Evolutionary conservation across 2,329 filamentous ascomycete genomes (phyloP).

Genomic region (Fusarium sp.): DNA sequence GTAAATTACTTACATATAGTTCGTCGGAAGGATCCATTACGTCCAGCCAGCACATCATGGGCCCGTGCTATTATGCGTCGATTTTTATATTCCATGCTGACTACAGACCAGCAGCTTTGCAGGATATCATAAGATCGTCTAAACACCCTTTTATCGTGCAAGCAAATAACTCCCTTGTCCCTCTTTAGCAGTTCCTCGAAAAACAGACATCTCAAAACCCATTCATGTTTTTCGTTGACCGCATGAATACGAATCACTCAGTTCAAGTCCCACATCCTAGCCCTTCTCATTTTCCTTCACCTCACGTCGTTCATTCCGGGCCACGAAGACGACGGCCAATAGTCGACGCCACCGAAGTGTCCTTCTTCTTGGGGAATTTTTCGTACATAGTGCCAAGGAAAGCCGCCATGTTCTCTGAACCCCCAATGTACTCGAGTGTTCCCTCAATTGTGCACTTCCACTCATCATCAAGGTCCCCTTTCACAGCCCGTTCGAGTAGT

Average conservation of each 20-base stretch:
- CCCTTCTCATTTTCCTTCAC: background rate
- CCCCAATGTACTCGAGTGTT: slow-evolving; percentile 23
- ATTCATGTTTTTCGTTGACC: background rate
- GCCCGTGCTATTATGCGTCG: slow-evolving; percentile 35
- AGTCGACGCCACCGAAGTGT: background rate
- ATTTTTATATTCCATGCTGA: slow-evolving; percentile 9
- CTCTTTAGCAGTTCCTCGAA: background rate
- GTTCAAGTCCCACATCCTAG: background rate
- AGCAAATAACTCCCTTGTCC: background rate
- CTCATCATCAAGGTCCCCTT: slow-evolving; percentile 2
- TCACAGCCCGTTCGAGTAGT: slow-evolving; percentile 9
- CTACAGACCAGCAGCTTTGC: background rate
- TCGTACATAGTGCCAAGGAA: slow-evolving; percentile 18
- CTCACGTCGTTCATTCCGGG: background rate
- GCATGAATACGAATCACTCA: background rate
- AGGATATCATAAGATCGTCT: background rate
- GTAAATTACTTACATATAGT: slow-evolving; percentile 23
- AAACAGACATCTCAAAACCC: background rate
- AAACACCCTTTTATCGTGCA: background rate
- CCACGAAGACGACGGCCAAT: slow-evolving; percentile 23
- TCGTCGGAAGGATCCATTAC: slow-evolving; percentile 29
- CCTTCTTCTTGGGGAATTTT: slow-evolving; percentile 11
- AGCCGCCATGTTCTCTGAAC: slow-evolving; percentile 23
- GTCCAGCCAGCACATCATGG: slow-evolving; percentile 26
- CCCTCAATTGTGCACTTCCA: slow-evolving; percentile 21